Conservation (phyloP, 2,329 filamentous ascomycete species). For the Monosporascus sp. region DNA sequence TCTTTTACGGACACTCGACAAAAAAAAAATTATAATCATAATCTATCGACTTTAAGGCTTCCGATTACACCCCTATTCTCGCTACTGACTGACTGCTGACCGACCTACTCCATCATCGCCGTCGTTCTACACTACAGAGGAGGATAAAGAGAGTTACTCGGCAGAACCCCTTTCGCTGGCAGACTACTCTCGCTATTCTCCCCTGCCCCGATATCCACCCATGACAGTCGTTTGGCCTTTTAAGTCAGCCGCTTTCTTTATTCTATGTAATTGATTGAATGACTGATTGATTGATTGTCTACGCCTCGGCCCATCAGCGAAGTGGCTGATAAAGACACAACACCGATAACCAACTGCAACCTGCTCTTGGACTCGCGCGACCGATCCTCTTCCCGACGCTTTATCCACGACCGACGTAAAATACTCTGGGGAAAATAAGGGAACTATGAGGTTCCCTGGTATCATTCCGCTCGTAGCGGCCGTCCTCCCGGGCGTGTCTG, state of each 20-base stretch:
- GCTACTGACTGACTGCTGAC: no score
- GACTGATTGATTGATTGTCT: not conserved
- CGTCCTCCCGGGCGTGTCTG: constrained; percentile 39
- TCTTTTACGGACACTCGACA: not conserved
- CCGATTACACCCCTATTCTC: no score
- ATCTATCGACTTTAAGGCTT: no score
- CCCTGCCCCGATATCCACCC: not conserved
- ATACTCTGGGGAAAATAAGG: no score
- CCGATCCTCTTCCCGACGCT: not conserved
- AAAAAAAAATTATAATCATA: not conserved
- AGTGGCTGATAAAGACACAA: not conserved
- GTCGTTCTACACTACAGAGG: not conserved
- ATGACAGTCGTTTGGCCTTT: not conserved
- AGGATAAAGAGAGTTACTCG: not conserved
- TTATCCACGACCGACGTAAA: no score
- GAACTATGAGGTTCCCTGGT: constrained; percentile 43
- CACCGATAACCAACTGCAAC: not conserved
- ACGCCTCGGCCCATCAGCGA: not conserved
- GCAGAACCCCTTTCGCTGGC: not conserved
- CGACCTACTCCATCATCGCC: not conserved
- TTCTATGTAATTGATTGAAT: not conserved
- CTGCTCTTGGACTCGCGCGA: not conserved
- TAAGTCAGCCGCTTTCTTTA: not conserved
- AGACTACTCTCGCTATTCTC: constrained; percentile 1
- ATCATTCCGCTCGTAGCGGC: constrained; percentile 40